Evolutionary conservation across 179 eudicot species (phyloP).

Genomic region (Sideroxylon spinosum): DNA sequence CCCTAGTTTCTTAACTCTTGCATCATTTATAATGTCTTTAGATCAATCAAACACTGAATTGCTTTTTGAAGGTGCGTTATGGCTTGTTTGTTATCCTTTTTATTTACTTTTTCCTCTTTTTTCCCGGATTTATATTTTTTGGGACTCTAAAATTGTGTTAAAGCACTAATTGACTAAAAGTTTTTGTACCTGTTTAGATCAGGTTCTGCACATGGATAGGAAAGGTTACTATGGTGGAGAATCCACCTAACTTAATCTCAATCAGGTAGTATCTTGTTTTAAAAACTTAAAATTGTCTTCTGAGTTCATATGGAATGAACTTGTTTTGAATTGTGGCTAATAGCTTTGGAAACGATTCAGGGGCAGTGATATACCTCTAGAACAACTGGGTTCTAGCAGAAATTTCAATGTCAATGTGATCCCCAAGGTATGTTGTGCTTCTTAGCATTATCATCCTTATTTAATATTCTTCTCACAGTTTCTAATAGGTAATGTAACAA

Average conservation of each 20-base stretch:
- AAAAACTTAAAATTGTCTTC: neutral
- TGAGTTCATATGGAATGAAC: neutral
- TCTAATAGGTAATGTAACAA: neutral
- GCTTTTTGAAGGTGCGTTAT: neutral
- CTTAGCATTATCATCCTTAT: neutral
- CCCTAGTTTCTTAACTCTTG: no score
- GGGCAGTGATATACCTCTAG: slow-evolving; percentile 30
- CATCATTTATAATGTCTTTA: no score
- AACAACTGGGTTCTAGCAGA: slow-evolving; percentile 35
- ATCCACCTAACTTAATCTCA: slow-evolving; percentile 42
- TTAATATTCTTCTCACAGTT: neutral
- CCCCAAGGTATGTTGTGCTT: slow-evolving; percentile 28
- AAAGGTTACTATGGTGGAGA: slow-evolving; percentile 47
- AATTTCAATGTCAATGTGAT: slow-evolving; percentile 44
- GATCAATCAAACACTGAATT: neutral
- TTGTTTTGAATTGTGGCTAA: slow-evolving; percentile 8
- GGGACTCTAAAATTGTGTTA: neutral
- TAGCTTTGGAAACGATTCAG: slow-evolving; percentile 41
- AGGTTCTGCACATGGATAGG: slow-evolving; percentile 49
- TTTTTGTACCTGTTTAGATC: slow-evolving; percentile 2
- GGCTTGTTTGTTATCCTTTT: neutral
- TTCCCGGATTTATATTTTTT: neutral
- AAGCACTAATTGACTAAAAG: neutral
- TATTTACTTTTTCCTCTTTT: neutral
- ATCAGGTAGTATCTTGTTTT: slow-evolving; percentile 21